Conservation (phyloP, 306 rosid genomes). For the Citrullus amarus region DNA sequence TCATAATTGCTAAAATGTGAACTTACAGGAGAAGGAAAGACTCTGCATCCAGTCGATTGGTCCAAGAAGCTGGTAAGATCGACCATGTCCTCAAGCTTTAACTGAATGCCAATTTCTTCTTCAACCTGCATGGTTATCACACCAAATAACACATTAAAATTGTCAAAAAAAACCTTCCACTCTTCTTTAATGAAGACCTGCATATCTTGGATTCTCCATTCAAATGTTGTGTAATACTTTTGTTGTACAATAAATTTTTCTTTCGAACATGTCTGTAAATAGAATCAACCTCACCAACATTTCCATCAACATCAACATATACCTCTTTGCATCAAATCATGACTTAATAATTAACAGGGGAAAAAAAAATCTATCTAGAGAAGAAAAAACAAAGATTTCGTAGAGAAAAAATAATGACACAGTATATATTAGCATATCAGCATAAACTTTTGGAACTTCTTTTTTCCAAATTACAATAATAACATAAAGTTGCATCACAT, state of each 20-base stretch:
- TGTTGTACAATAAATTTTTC: background rate
- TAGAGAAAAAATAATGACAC: background rate
- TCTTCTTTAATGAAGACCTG: background rate
- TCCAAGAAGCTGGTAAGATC: slow-evolving; percentile 79
- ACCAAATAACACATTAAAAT: background rate
- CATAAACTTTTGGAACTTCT: background rate
- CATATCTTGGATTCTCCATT: background rate
- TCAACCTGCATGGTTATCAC: slow-evolving; percentile 45
- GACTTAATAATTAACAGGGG: background rate
- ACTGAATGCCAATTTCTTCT: slow-evolving; percentile 74
- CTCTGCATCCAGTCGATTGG: slow-evolving; percentile 57
- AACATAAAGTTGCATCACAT: background rate
- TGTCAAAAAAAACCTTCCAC: background rate
- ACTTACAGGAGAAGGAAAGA: slow-evolving; percentile 69
- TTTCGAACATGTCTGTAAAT: background rate
- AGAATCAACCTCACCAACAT: background rate
- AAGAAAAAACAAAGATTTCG: background rate
- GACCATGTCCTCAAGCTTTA: slow-evolving; percentile 59
- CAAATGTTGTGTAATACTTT: background rate
- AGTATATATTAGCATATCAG: background rate
- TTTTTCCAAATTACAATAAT: background rate
- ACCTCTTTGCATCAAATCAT: too few species aligned
- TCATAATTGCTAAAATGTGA: background rate
- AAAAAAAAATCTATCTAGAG: background rate
- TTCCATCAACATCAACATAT: background rate